These are phyloP conservation scores for Bruguiera sexangula DNA, from an alignment of 345 rosid species.

Conservation along the genomic window DNA sequence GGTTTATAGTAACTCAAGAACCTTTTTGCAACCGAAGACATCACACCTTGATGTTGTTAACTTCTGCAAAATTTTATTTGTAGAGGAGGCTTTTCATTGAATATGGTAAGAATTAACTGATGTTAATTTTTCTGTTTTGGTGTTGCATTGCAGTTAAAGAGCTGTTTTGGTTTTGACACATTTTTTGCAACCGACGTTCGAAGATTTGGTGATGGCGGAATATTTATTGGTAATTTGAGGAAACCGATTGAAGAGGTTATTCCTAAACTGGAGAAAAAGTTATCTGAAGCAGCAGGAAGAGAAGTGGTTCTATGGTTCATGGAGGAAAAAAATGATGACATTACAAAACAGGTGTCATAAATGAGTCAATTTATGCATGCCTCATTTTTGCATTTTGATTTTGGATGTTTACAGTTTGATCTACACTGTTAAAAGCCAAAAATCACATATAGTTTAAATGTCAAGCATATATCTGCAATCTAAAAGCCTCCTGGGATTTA, in stretches of 20 bases:
- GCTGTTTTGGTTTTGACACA: conserved; percentile 83
- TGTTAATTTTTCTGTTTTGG: conserved; percentile 1
- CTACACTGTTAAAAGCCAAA: too few species aligned
- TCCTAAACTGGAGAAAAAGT: conserved; percentile 73
- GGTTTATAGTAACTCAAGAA: too few species aligned
- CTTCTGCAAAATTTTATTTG: not conserved
- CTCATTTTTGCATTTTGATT: not conserved
- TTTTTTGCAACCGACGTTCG: conserved; percentile 89
- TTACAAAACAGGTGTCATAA: conserved; percentile 69
- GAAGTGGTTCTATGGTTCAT: conserved; percentile 90
- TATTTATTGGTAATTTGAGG: conserved; percentile 78
- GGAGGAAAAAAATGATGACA: conserved; percentile 81
- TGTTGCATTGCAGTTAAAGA: conserved; percentile 57
- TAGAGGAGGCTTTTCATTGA: not conserved
- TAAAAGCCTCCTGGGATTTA: too few species aligned
- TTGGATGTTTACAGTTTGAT: too few species aligned
- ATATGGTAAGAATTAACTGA: not conserved
- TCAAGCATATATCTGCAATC: too few species aligned
- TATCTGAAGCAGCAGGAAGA: conserved; percentile 79
- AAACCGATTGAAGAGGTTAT: conserved; percentile 77
- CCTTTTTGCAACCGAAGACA: not conserved
- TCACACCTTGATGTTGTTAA: not conserved
- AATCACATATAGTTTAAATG: too few species aligned
- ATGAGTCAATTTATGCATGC: not conserved
- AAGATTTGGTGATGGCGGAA: conserved; percentile 95